These are phyloP conservation scores for Pyricularia sp. DNA, from an alignment of 2,329 filamentous ascomycete genomes.

Conservation along the genomic window DNA sequence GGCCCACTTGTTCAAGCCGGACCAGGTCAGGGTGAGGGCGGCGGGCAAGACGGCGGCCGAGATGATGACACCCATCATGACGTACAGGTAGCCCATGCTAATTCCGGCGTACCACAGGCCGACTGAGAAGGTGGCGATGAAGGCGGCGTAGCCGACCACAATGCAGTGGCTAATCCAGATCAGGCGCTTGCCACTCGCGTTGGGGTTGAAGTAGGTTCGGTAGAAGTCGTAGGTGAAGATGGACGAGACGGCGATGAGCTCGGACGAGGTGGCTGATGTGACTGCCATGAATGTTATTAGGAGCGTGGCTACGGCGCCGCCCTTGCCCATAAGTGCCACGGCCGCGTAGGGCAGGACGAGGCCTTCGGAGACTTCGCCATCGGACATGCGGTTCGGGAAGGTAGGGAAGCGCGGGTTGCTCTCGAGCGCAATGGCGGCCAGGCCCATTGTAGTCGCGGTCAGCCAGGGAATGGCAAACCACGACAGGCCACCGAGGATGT, in stretches of 20 bases:
- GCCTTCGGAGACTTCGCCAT: slow-evolving; percentile 69
- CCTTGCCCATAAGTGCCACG: slow-evolving; percentile 71
- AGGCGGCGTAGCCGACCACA: slow-evolving; percentile 57
- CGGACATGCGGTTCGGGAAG: slow-evolving; percentile 61
- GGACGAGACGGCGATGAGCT: slow-evolving; percentile 79
- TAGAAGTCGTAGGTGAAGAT: slow-evolving; percentile 88
- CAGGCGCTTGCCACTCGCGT: slow-evolving; percentile 65
- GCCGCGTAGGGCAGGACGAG: slow-evolving; percentile 80
- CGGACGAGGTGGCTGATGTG: slow-evolving; percentile 72
- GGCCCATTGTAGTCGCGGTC: slow-evolving; percentile 78
- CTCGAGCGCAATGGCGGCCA: slow-evolving; percentile 73
- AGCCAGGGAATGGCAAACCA: slow-evolving; percentile 96
- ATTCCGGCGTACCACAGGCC: slow-evolving; percentile 68
- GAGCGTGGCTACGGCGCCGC: slow-evolving; percentile 69
- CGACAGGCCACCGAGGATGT: slow-evolving; percentile 74
- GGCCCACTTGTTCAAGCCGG: slow-evolving; percentile 66
- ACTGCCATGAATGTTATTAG: slow-evolving; percentile 83
- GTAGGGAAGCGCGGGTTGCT: slow-evolving; percentile 62
- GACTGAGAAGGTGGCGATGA: slow-evolving; percentile 71
- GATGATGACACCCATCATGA: slow-evolving; percentile 79
- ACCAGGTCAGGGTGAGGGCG: slow-evolving; percentile 72
- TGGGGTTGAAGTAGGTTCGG: slow-evolving; percentile 72
- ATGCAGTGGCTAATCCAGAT: slow-evolving; percentile 72
- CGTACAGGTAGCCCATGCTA: slow-evolving; percentile 63
- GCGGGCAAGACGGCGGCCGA: slow-evolving; percentile 77